Evolutionary conservation across 164 flowering plant species (phyloP).

Genomic region (Piper longum): DNA sequence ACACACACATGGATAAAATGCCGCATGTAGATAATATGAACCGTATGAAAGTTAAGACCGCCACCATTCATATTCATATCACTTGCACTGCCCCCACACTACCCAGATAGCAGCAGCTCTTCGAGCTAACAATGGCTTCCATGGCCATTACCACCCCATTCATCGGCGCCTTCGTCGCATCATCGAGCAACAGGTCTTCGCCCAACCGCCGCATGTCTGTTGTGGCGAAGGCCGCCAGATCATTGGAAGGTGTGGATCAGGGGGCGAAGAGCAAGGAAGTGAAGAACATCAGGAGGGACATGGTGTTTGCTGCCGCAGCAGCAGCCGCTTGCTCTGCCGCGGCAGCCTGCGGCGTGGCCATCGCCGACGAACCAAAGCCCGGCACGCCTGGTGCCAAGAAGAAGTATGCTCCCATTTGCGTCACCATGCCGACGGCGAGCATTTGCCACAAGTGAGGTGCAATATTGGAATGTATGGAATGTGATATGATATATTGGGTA

Average conservation of each 20-base stretch:
- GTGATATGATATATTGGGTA: background rate
- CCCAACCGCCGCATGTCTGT: conserved; percentile 17
- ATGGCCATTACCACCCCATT: conserved; percentile 57
- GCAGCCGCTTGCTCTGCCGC: conserved; percentile 41
- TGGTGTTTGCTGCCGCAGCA: conserved; percentile 62
- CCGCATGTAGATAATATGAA: too few species aligned
- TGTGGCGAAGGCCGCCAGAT: conserved; percentile 28
- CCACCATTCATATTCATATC: too few species aligned
- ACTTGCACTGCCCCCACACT: too few species aligned
- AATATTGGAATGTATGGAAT: background rate
- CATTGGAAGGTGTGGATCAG: conserved; percentile 11
- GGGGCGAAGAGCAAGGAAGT: conserved; percentile 14
- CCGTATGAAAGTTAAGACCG: too few species aligned
- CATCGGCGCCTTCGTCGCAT: conserved; percentile 14
- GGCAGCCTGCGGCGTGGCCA: conserved; percentile 10
- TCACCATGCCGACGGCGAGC: conserved; percentile 81
- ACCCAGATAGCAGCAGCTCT: too few species aligned
- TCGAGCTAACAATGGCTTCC: conserved; percentile 37
- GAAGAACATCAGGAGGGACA: conserved; percentile 45
- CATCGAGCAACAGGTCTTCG: conserved; percentile 13
- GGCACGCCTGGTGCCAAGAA: conserved; percentile 63
- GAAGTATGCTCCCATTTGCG: conserved; percentile 66
- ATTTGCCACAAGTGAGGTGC: conserved; percentile 44
- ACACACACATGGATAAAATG: too few species aligned
- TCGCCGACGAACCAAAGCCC: conserved; percentile 37